Percentiles rank a stretch among this genome's conserved stretches.
These are phyloP conservation scores for Selaginella tamariscina DNA, from an alignment of 75 land plant species.

Conservation along the genomic window DNA sequence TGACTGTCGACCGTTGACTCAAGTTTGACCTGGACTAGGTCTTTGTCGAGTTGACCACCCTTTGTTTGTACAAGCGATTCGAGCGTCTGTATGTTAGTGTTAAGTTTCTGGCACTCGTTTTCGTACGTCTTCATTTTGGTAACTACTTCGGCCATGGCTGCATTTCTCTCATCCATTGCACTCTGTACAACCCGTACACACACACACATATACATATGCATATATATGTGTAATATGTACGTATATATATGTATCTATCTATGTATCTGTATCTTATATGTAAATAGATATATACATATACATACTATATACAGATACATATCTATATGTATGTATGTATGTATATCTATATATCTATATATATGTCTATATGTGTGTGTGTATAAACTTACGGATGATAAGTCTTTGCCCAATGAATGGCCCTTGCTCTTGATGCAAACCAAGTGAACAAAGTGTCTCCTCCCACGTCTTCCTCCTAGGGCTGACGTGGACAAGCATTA, in stretches of 20 bases:
- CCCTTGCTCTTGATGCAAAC: constrained; percentile 63
- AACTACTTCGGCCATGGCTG: constrained; percentile 28
- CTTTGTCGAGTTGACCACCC: background rate
- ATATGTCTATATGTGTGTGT: too few relatives aligned
- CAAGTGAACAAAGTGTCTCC: constrained; percentile 67
- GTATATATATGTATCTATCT: too few relatives aligned
- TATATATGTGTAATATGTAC: background rate
- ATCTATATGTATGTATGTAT: too few relatives aligned
- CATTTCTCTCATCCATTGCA: constrained; percentile 34
- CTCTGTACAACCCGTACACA: too few relatives aligned
- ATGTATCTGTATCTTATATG: background rate
- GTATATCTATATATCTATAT: too few relatives aligned
- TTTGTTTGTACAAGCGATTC: constrained; percentile 4
- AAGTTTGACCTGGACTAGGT: background rate
- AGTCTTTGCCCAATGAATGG: constrained; percentile 37
- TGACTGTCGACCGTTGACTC: background rate
- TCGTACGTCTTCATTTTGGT: constrained; percentile 38
- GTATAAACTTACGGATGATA: constrained; percentile 29
- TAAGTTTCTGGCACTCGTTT: constrained; percentile 35
- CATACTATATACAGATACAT: background rate
- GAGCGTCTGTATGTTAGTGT: constrained; percentile 29
- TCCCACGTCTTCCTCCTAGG: constrained; percentile 47
- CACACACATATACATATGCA: background rate
- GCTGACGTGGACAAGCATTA: constrained; percentile 78
- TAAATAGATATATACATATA: background rate